phyloP scores from a whole-genome alignment of 2,329 filamentous ascomycete genomes.

The Sphaceloma murrayae region DNA sequence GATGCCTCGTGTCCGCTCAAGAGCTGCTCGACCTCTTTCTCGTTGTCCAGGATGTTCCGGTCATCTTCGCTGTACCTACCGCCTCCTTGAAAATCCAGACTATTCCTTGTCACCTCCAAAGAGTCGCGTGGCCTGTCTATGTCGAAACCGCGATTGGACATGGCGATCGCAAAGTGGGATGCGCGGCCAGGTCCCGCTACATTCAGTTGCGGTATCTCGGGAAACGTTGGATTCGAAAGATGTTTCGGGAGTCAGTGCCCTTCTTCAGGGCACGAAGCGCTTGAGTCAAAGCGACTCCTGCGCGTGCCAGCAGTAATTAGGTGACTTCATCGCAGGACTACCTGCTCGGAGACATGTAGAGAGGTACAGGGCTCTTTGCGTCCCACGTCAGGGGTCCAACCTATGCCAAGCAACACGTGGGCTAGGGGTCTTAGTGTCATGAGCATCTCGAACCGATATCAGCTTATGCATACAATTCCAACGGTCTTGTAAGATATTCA shows the following conservation, averaged over 20 bases:
- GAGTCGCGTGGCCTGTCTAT: constrained; percentile 14
- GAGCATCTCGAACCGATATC: no score
- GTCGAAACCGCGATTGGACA: constrained; percentile 10
- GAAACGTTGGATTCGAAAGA: background rate
- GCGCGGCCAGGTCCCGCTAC: background rate
- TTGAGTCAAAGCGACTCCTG: background rate
- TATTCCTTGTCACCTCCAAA: constrained; percentile 1
- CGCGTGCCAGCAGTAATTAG: background rate
- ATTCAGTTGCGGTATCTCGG: background rate
- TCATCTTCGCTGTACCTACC: constrained; percentile 22
- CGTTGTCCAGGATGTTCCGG: constrained; percentile 35
- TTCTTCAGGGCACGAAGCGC: background rate
- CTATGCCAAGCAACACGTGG: no score
- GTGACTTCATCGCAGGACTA: background rate
- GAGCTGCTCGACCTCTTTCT: constrained; percentile 39
- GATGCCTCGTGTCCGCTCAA: constrained; percentile 26
- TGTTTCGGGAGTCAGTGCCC: background rate
- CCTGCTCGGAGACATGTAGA: no score
- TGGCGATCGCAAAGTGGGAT: background rate
- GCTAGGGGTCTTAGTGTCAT: background rate
- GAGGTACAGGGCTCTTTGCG: background rate
- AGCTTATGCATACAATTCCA: no score
- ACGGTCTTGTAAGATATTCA: no score
- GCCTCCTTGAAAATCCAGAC: background rate
- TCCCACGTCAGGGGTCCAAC: background rate